Conservation (phyloP, 2,329 filamentous ascomycete genomes). For the Onygena corvina region DNA sequence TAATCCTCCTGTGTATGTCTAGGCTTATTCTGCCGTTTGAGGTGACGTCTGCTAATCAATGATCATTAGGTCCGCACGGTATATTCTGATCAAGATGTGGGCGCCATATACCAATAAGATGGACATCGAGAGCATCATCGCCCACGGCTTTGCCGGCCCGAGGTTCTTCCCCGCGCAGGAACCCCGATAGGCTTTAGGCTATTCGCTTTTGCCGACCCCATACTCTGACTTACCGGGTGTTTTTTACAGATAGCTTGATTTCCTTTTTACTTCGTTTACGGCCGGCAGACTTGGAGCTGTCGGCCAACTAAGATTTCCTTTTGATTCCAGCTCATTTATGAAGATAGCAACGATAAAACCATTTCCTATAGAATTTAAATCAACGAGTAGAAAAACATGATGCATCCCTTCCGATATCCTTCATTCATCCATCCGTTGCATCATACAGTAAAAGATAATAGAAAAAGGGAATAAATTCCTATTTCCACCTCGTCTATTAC, state of each 20-base stretch:
- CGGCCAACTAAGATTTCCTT: no score
- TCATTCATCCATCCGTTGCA: not conserved
- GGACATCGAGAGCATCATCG: conserved; percentile 76
- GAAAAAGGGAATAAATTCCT: not conserved
- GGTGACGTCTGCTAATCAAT: not conserved
- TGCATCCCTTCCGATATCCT: not conserved
- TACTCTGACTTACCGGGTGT: no score
- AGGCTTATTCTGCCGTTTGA: conserved; percentile 7
- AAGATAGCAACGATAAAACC: no score
- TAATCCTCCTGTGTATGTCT: conserved; percentile 34
- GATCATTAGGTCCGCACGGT: conserved; percentile 53
- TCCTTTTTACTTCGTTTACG: no score
- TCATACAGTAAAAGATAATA: not conserved
- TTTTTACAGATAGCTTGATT: no score
- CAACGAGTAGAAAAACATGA: no score
- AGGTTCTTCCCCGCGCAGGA: conserved; percentile 66
- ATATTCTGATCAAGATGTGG: conserved; percentile 84
- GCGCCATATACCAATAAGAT: conserved; percentile 68
- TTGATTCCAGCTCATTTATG: no score
- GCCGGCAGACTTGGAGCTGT: no score
- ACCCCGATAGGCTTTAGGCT: conserved; percentile 46
- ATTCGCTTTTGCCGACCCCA: no score
- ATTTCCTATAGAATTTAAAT: no score
- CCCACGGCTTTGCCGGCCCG: conserved; percentile 72
- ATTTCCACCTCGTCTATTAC: no score